phyloP scores from a whole-genome alignment of 257 asterid species.

The Scutellaria baicalensis region DNA sequence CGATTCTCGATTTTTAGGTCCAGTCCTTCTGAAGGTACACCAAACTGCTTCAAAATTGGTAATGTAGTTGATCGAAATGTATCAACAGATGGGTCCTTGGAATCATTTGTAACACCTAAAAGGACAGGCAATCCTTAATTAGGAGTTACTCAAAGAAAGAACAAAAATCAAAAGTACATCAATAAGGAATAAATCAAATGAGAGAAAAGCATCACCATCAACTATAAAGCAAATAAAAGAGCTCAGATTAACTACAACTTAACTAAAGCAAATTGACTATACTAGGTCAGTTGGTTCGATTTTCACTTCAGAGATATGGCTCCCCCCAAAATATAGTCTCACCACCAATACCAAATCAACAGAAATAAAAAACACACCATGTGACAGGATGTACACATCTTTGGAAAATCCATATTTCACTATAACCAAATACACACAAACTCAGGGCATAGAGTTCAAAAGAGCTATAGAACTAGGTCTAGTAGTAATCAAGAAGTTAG shows the following conservation, averaged over 20 bases:
- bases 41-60: conserved; percentile 75
- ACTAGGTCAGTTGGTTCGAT: not conserved
- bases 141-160: not conserved
- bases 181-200: not conserved
- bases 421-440: not conserved
- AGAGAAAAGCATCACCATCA: not conserved
- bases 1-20: conserved; percentile 67
- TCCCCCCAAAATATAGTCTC: not conserved
- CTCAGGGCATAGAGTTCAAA: not conserved
- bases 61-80: conserved; percentile 66
- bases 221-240: not conserved
- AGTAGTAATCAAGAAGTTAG: not conserved
- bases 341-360: not conserved
- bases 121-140: not conserved
- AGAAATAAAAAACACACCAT: not conserved
- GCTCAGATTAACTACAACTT: not conserved
- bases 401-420: not conserved
- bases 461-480: not conserved
- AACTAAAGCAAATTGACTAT: not conserved
- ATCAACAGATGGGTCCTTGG: conserved; percentile 87
- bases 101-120: conserved; percentile 82
- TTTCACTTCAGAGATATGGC: not conserved
- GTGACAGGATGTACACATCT: not conserved
- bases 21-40: conserved; percentile 66
- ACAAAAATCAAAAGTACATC: not conserved